A percentile compares a stretch with the other conserved stretches of the same genome.
Conservation (phyloP, 2,329 filamentous ascomycete species). For the Ophiostoma novo-ulmi region DNA sequence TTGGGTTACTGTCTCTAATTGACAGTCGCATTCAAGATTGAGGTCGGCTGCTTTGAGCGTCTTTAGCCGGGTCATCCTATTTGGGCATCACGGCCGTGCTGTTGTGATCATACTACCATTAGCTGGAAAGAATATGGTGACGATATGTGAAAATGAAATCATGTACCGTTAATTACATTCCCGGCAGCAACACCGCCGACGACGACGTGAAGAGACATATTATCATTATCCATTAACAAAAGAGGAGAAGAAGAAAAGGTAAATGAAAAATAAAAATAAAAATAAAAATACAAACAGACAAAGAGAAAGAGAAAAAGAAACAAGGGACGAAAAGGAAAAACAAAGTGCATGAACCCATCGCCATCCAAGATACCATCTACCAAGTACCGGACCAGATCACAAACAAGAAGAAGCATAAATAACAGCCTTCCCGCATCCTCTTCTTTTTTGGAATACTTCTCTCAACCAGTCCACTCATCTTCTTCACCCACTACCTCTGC, state of each 20-base stretch:
- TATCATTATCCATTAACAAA: not conserved
- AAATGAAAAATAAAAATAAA: not conserved
- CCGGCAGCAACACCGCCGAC: constrained; percentile 5
- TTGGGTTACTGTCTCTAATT: not conserved
- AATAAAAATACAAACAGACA: not conserved
- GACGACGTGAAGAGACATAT: not conserved
- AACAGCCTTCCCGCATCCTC: not conserved
- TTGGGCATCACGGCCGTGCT: not conserved
- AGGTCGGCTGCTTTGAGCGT: not conserved
- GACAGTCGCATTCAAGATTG: not conserved
- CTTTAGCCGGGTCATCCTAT: not conserved
- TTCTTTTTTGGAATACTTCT: not conserved
- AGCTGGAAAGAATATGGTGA: not conserved
- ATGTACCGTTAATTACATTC: not conserved
- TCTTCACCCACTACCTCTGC: not conserved
- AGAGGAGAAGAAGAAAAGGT: not conserved
- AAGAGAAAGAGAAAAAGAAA: not conserved
- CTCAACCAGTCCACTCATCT: not conserved
- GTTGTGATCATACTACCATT: not conserved
- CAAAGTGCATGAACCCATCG: constrained; percentile 6
- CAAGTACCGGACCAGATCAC: not conserved
- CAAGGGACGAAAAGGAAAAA: constrained; percentile 2
- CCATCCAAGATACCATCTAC: not conserved
- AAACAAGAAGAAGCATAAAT: not conserved
- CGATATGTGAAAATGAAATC: not conserved